phyloP scores from a whole-genome alignment of 202 grass and related monocot species.

The Saccharum hybrid region DNA sequence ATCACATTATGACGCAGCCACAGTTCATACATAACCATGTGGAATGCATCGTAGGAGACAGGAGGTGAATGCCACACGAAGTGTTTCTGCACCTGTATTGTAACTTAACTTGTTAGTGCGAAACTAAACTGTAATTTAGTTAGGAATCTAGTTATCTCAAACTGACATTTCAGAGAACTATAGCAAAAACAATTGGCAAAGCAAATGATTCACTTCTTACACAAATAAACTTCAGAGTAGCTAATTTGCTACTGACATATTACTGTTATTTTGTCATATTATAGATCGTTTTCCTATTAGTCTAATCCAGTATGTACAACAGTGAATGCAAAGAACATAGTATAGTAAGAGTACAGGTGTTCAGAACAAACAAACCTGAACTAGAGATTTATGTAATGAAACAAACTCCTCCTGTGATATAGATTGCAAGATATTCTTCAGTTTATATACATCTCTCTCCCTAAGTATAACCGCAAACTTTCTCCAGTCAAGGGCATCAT shows the following conservation, averaged over 20 bases:
- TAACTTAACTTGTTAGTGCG: constrained; percentile 36
- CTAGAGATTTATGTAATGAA: constrained; percentile 81
- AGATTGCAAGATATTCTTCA: constrained; percentile 89
- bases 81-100: constrained; percentile 85
- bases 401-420: constrained; percentile 83
- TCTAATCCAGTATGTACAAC: constrained; percentile 13
- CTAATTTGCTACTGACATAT: constrained; percentile 11
- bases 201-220: constrained; percentile 21
- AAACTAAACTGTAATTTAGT: neutral
- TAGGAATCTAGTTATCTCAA: constrained; percentile 6
- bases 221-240: neutral
- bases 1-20: constrained; percentile 85
- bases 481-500: constrained; percentile 89
- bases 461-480: constrained; percentile 86
- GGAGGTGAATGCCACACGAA: constrained; percentile 97
- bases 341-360: constrained; percentile 31
- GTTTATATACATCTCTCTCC: constrained; percentile 87
- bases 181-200: constrained; percentile 1
- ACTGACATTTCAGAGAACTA: constrained; percentile 3
- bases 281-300: constrained; percentile 9
- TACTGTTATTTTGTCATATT: neutral
- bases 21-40: constrained; percentile 98
- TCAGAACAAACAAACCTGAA: constrained; percentile 65
- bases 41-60: constrained; percentile 81
- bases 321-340: constrained; percentile 9